Evolutionary conservation across 1,284 basidiomycete genomes (phyloP).

Genomic region (Cystobasidiaceae sp.): DNA sequence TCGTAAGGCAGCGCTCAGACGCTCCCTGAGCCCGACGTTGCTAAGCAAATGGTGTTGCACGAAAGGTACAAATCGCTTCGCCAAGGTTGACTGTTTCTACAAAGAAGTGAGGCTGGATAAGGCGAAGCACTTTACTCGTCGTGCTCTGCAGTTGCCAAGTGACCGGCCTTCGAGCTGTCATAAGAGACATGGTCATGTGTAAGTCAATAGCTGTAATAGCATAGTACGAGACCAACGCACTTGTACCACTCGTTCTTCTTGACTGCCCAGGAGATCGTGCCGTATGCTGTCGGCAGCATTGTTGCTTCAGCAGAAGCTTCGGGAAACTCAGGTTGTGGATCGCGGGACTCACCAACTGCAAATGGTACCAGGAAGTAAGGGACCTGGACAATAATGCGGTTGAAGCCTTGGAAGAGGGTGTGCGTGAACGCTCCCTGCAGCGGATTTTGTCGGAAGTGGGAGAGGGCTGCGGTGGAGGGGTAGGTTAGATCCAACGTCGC

Average conservation of each 20-base stretch:
- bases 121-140: constrained; percentile 24
- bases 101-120: neutral
- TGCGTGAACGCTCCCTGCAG: constrained; percentile 32
- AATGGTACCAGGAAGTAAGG: constrained; percentile 32
- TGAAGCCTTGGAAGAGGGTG: constrained; percentile 29
- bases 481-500: neutral
- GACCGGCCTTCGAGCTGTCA: constrained; percentile 28
- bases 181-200: neutral
- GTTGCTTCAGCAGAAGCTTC: too few species aligned
- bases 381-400: constrained; percentile 23
- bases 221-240: neutral
- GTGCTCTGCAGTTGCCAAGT: constrained; percentile 30
- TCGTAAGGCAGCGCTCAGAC: too few species aligned
- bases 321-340: too few species aligned
- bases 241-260: constrained; percentile 32
- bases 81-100: too few species aligned
- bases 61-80: too few species aligned
- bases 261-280: constrained; percentile 29
- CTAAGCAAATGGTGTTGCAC: too few species aligned
- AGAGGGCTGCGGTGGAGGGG: constrained; percentile 18
- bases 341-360: constrained; percentile 21
- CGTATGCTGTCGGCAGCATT: constrained; percentile 22
- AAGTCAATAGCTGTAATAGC: neutral
- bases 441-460: constrained; percentile 32
- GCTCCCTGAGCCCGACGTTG: too few species aligned